Percentiles rank a stretch among this genome's conserved stretches.
phyloP scores from a whole-genome alignment of 1,139 yeast genomes.

The Yamadazyma conglobata region DNA sequence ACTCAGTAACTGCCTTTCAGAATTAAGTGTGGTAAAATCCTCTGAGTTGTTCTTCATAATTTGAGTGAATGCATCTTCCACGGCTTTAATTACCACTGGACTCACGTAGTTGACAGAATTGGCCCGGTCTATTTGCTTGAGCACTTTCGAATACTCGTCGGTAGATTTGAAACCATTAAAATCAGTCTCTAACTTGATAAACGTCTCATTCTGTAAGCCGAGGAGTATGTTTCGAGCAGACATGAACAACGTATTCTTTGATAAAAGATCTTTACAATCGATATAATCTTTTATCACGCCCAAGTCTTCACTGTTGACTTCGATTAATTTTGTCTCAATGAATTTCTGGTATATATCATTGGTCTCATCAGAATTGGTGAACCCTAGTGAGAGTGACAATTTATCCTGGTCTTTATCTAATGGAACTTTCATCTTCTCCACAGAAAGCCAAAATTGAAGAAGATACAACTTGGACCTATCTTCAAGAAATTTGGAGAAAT shows the following conservation, averaged over 20 bases:
- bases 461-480: constrained; percentile 39
- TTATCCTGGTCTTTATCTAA: constrained; percentile 14
- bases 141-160: constrained; percentile 10
- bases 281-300: constrained; percentile 28
- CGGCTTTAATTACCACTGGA: constrained; percentile 52
- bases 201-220: constrained; percentile 52
- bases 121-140: constrained; percentile 1
- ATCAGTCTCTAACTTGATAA: constrained; percentile 27
- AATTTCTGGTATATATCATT: constrained; percentile 38
- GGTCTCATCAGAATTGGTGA: constrained; percentile 47
- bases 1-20: constrained; percentile 18
- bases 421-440: constrained; percentile 70
- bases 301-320: constrained; percentile 11
- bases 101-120: constrained; percentile 22
- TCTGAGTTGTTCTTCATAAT: constrained; percentile 42
- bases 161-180: constrained; percentile 16
- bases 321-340: constrained; percentile 8
- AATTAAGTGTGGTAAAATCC: constrained; percentile 9
- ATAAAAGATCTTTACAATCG: constrained; percentile 13
- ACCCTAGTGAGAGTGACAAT: constrained; percentile 17
- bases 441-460: constrained; percentile 63
- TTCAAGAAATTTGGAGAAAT: constrained; percentile 57
- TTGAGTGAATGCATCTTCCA: constrained; percentile 67
- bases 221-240: constrained; percentile 58
- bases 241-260: constrained; percentile 24